Evolutionary conservation across 1,284 basidiomycete species (phyloP).

Genomic region (Ustilago hordei): DNA sequence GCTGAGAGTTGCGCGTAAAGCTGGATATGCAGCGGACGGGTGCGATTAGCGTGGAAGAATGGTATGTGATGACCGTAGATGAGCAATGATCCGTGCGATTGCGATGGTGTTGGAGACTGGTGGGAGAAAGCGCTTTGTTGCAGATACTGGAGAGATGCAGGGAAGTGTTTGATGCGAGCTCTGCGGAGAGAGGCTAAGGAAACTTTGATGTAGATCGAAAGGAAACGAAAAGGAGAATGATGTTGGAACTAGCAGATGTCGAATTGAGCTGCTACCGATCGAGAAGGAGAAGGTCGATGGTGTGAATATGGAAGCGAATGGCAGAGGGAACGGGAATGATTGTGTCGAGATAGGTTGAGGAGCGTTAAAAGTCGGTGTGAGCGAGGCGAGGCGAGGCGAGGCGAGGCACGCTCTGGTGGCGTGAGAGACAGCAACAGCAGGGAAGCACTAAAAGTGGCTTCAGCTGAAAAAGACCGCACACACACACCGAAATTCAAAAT

Average conservation of each 20-base stretch:
- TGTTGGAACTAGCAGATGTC: neutral
- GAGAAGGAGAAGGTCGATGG: neutral
- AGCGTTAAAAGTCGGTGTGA: neutral
- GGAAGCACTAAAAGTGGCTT: too few species aligned
- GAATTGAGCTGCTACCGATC: neutral
- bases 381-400: neutral
- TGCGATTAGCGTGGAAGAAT: neutral
- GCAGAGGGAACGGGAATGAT: neutral
- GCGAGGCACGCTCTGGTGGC: too few species aligned
- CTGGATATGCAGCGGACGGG: neutral
- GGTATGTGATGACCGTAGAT: neutral
- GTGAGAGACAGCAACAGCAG: neutral
- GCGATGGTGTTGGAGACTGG: neutral
- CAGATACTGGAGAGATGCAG: neutral
- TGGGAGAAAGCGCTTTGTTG: neutral
- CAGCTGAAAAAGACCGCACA: too few species aligned
- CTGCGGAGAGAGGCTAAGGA: neutral
- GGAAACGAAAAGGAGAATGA: neutral
- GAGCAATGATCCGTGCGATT: neutral
- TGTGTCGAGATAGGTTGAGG: neutral
- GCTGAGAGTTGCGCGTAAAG: neutral
- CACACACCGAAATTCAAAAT: neutral
- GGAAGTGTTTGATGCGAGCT: neutral
- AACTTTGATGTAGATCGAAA: neutral
- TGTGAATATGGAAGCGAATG: neutral